Evolutionary conservation across 495 filamentous ascomycete species (phyloP), one percentile per base, ranked within the genome.

Genomic region (Podospora pseudocomata): DNA sequence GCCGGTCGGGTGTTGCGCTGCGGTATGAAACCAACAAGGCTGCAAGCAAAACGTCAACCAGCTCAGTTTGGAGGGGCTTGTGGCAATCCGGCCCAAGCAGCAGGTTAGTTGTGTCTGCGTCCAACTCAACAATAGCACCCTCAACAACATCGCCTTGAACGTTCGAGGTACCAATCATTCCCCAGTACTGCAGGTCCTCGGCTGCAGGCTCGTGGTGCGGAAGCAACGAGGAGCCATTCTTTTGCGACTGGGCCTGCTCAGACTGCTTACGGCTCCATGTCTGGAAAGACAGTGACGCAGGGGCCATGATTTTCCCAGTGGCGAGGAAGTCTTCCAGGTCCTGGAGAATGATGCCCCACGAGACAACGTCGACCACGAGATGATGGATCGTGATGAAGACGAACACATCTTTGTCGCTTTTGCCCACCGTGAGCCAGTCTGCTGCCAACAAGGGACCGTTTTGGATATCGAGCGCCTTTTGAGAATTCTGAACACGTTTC

Each of bases 311-410:
- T 0, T 75, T 73, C 58, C 81, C 72, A 0, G 63, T 74, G 5
- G 76, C 44, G 0, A 90, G 71, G 15, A 87, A 67, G n/a, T 85
- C 82, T 67, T 89, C 86, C 55, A 89, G 39, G 53, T 90, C 88
- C 66, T 86, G 79, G 3, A 88, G 74, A 2, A 90, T 81, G 2
- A 89, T 81, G 26, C 84, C 76, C 87, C 86, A 90, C 0, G 88
- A 90, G 3, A 88, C 86, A 49, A 88, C 80, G 65, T 90, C 88
- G n/a, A 89, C 77, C 2, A 89, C 83, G 4, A 88, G 64, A 70
- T 89, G 87, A 68, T 89, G 87, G 7, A 78, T 83, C 13, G 82
- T 80, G 70, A 90, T 74, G 7, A 85, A 86, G 18, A 89, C 34
- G 1, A 83, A 74, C 2, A 65, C 23, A n/a, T 72, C 56, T 2